Evolutionary conservation across 495 filamentous ascomycete species (phyloP).

Genomic region (Daldinia loculata): DNA sequence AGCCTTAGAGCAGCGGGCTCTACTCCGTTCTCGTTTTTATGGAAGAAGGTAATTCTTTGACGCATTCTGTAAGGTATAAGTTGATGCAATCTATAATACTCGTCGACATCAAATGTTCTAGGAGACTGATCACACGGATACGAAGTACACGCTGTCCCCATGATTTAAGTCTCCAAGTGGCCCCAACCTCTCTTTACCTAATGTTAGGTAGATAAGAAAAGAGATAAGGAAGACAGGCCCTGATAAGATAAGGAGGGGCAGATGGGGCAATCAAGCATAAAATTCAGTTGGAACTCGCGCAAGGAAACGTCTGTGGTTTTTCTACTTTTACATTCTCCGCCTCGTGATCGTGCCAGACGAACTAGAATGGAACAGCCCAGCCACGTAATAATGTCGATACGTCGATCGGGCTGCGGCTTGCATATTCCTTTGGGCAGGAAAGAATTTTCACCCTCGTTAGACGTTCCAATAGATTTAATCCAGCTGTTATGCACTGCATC

Average conservation of each 20-base stretch:
- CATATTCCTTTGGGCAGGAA: slow-evolving; percentile 19
- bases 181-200: background rate
- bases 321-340: slow-evolving; percentile 7
- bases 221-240: background rate
- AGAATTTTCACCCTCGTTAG: background rate
- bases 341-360: background rate
- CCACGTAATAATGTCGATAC: slow-evolving; percentile 16
- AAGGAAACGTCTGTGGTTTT: slow-evolving; percentile 6
- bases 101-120: slow-evolving; percentile 30
- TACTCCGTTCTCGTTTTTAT: slow-evolving; percentile 67
- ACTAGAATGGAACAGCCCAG: background rate
- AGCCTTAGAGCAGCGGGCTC: slow-evolving; percentile 67
- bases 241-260: slow-evolving; percentile 17
- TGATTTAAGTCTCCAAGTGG: background rate
- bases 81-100: slow-evolving; percentile 21
- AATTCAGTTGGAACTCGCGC: background rate
- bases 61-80: slow-evolving; percentile 67
- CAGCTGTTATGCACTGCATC: slow-evolving; percentile 23
- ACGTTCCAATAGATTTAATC: slow-evolving; percentile 27
- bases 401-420: slow-evolving; percentile 24
- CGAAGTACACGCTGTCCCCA: slow-evolving; percentile 5
- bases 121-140: slow-evolving; percentile 34
- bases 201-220: background rate
- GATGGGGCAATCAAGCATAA: slow-evolving; percentile 2
- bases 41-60: slow-evolving; percentile 83